These are phyloP conservation scores for Ceratobasidium sp. DNA, from an alignment of 1,284 basidiomycete genomes.

Conservation along the genomic window DNA sequence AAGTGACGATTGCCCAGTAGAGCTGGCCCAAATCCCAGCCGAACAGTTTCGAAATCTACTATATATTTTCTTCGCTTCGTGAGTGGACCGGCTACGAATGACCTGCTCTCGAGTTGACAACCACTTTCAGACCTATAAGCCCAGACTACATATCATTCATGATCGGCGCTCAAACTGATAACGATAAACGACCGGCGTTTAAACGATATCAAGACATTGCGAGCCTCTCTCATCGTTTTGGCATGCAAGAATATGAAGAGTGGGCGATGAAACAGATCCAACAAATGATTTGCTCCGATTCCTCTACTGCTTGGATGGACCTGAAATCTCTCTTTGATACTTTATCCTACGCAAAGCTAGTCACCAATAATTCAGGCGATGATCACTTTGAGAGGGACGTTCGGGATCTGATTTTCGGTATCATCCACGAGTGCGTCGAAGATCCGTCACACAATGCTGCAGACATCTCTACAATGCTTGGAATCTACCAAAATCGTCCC, in stretches of 20 bases:
- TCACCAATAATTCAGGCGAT: not conserved
- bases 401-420: not conserved
- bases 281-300: not conserved
- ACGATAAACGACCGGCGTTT: not conserved
- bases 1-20: not conserved
- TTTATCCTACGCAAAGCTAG: not conserved
- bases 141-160: not conserved
- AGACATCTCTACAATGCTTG: not conserved
- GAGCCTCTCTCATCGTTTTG: not conserved
- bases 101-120: not conserved
- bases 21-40: constrained; percentile 5
- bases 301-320: not conserved
- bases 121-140: not conserved
- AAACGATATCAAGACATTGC: constrained; percentile 10
- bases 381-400: not conserved
- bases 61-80: not conserved
- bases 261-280: not conserved
- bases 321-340: not conserved
- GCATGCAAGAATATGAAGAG: not conserved
- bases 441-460: too few relatives aligned
- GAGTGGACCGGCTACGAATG: not conserved
- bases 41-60: constrained; percentile 13
- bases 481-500: not conserved
- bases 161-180: not conserved
- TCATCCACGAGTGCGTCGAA: not conserved